Conservation (phyloP, 257 asterid genomes). For the Sherardia arvensis region DNA sequence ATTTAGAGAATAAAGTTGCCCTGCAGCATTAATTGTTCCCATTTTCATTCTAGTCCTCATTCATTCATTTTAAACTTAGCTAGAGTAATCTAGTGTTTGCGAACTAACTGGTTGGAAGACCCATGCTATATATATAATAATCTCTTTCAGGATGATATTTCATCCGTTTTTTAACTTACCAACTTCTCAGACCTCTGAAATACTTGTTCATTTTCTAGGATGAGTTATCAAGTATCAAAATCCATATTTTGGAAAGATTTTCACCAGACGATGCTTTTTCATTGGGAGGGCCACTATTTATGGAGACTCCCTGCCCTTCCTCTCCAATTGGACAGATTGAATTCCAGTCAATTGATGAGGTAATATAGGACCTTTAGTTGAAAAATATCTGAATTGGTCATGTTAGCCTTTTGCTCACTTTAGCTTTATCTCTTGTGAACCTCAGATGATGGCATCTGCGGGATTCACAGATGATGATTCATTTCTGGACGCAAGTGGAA, state of each 20-base stretch:
- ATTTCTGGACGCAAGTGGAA: constrained; percentile 29
- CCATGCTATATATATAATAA: background rate
- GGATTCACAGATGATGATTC: constrained; percentile 31
- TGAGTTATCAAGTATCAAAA: constrained; percentile 29
- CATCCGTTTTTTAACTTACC: background rate
- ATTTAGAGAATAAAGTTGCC: too few relatives aligned
- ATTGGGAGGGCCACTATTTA: constrained; percentile 32
- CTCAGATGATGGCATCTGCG: constrained; percentile 28
- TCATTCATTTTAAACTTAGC: too few relatives aligned
- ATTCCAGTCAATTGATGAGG: constrained; percentile 38
- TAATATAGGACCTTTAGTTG: constrained; percentile 10
- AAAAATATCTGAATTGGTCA: background rate
- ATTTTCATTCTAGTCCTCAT: too few relatives aligned
- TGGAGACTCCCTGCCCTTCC: constrained; percentile 45
- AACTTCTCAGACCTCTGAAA: background rate
- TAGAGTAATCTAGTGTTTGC: too few relatives aligned
- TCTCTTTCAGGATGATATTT: background rate
- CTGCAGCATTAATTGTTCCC: too few relatives aligned
- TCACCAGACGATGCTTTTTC: constrained; percentile 39
- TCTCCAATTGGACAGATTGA: constrained; percentile 39
- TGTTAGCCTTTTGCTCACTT: background rate
- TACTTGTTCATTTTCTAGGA: constrained; percentile 15
- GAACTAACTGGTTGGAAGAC: too few relatives aligned
- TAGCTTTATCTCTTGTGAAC: background rate
- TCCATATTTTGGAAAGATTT: constrained; percentile 27